Conservation (phyloP, 1,284 basidiomycete species). For the Vanrija sp. region DNA sequence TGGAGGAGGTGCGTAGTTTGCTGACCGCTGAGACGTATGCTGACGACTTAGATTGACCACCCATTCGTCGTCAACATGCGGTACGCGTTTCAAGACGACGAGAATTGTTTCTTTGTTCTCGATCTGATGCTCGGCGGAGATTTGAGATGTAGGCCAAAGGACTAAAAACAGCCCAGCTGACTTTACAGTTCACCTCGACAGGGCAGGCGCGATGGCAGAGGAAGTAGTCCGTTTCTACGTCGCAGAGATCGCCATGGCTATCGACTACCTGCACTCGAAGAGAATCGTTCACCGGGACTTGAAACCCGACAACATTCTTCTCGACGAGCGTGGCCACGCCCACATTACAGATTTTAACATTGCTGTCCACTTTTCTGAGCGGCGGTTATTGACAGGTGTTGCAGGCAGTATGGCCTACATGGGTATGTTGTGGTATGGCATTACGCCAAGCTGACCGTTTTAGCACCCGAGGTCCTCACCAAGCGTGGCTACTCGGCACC, state of each 20-base stretch:
- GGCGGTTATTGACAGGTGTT: slow-evolving; percentile 74
- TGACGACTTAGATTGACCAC: slow-evolving; percentile 72
- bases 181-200: slow-evolving; percentile 76
- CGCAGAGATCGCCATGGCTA: slow-evolving; percentile 77
- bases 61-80: slow-evolving; percentile 90
- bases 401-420: slow-evolving; percentile 99
- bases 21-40: background rate
- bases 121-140: slow-evolving; percentile 97
- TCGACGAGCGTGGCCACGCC: slow-evolving; percentile 88
- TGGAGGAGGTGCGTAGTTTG: slow-evolving; percentile 70
- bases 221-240: slow-evolving; percentile 82
- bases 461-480: slow-evolving; percentile 79
- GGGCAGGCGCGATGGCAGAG: slow-evolving; percentile 71
- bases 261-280: slow-evolving; percentile 85
- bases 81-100: slow-evolving; percentile 96
- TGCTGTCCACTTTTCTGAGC: slow-evolving; percentile 90
- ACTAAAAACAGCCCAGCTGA: background rate
- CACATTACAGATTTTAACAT: slow-evolving; percentile 99
- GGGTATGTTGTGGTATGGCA: slow-evolving; percentile 50
- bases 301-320: slow-evolving; percentile 94
- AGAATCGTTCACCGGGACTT: slow-evolving; percentile 95
- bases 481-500: slow-evolving; percentile 71
- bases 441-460: slow-evolving; percentile 1
- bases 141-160: slow-evolving; percentile 67
- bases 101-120: slow-evolving; percentile 95